Percentiles rank a stretch among this genome's conserved stretches.
Conservation (phyloP, 2,329 filamentous ascomycete genomes). For the Incumbomyces lentus region DNA sequence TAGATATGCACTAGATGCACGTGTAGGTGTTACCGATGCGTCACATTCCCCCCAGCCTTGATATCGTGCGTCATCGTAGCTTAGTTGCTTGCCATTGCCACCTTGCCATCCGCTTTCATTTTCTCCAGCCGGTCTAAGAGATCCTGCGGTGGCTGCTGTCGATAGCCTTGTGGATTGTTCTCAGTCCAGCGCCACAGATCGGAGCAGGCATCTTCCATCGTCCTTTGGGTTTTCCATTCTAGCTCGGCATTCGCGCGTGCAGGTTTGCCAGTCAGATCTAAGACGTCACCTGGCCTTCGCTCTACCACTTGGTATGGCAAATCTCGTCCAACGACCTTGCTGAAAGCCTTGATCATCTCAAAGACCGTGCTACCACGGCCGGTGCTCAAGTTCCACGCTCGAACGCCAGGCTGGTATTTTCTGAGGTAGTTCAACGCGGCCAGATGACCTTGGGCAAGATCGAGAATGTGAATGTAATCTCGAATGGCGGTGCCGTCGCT, state of each 20-base stretch:
- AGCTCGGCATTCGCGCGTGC: conserved; percentile 78
- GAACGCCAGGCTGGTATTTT: conserved; percentile 73
- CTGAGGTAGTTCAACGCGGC: conserved; percentile 84
- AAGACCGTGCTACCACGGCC: conserved; percentile 92
- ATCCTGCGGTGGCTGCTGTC: conserved; percentile 77
- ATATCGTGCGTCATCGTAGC: neutral
- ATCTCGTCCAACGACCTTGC: conserved; percentile 70
- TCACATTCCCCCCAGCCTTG: too few relatives aligned
- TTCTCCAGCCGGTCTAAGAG: conserved; percentile 57
- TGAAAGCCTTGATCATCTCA: conserved; percentile 95
- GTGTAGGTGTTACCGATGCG: too few relatives aligned
- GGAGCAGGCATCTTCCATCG: conserved; percentile 83
- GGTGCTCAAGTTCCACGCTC: conserved; percentile 93
- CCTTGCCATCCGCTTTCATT: conserved; percentile 10
- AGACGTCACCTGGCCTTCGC: conserved; percentile 76
- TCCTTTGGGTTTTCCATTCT: conserved; percentile 80
- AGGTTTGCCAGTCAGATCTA: conserved; percentile 90
- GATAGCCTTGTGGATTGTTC: conserved; percentile 93
- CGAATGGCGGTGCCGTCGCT: conserved; percentile 88
- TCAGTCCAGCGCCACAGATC: conserved; percentile 95
- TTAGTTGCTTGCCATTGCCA: conserved; percentile 8
- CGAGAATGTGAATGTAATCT: conserved; percentile 95
- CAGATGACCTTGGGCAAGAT: conserved; percentile 76
- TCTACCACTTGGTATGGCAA: conserved; percentile 77
- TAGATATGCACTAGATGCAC: too few relatives aligned